These are phyloP conservation scores for Suhomyces chickasaworum DNA, from an alignment of 1,139 yeast species.

Conservation along the genomic window DNA sequence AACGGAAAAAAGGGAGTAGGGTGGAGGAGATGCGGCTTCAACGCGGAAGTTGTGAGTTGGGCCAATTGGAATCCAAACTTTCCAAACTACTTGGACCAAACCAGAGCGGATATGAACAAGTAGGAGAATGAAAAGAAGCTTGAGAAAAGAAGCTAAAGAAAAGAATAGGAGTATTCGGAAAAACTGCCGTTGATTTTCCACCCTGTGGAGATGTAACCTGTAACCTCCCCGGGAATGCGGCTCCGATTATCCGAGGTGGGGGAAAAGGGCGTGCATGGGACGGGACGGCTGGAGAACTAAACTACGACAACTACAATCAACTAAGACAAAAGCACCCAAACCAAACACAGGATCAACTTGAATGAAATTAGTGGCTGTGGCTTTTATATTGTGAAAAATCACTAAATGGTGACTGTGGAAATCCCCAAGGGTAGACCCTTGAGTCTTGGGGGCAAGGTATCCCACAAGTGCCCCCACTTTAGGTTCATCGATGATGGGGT, in stretches of 20 bases:
- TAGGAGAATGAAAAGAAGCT: too few species aligned
- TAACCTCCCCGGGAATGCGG: conserved; percentile 6
- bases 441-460: too few species aligned
- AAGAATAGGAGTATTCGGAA: conserved; percentile 4
- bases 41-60: not conserved
- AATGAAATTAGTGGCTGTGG: too few species aligned
- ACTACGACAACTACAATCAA: not conserved
- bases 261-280: not conserved
- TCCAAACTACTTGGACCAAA: not conserved
- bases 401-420: too few species aligned
- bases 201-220: conserved; percentile 4
- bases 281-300: not conserved
- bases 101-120: not conserved
- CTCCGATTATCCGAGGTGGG: conserved; percentile 13
- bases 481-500: too few species aligned
- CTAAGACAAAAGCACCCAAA: not conserved
- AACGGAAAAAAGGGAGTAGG: not conserved
- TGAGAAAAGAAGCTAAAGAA: not conserved
- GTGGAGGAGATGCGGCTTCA: not conserved
- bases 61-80: not conserved
- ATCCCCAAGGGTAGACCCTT: too few species aligned
- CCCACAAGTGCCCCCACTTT: too few species aligned
- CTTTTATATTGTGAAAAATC: too few species aligned
- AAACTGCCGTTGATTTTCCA: conserved; percentile 4
- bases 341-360: too few species aligned